A percentile compares a stretch with the other conserved stretches of the same genome.
Conservation (phyloP, 208 protist species). For the Trypanosoma grayi region DNA sequence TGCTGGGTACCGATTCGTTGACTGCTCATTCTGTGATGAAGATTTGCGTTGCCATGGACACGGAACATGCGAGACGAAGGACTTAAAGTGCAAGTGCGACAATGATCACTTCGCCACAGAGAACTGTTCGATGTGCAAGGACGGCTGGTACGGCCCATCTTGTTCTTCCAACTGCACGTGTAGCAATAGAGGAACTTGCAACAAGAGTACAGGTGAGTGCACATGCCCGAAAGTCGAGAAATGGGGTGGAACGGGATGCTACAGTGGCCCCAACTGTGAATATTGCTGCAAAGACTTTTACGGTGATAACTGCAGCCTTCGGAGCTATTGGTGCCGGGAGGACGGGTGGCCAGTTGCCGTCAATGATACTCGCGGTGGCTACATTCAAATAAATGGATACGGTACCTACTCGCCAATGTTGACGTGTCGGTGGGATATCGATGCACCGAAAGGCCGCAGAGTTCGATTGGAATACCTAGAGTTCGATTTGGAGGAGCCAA, state of each 20-base stretch:
- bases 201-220: slow-evolving; percentile 48
- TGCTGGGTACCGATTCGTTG: slow-evolving; percentile 37
- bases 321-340: slow-evolving; percentile 76
- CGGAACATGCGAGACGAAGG: slow-evolving; percentile 35
- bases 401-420: slow-evolving; percentile 44
- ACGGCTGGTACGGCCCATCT: slow-evolving; percentile 71
- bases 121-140: slow-evolving; percentile 40
- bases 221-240: slow-evolving; percentile 36
- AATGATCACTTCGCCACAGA: slow-evolving; percentile 55
- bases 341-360: slow-evolving; percentile 36
- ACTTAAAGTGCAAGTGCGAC: slow-evolving; percentile 54
- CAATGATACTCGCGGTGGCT: slow-evolving; percentile 33
- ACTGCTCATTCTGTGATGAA: slow-evolving; percentile 72
- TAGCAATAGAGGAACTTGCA: slow-evolving; percentile 49
- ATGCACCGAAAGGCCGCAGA: slow-evolving; percentile 25
- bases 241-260: slow-evolving; percentile 45
- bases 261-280: slow-evolving; percentile 55
- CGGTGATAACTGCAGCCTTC: slow-evolving; percentile 51
- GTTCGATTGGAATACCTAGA: slow-evolving; percentile 41
- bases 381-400: slow-evolving; percentile 72
- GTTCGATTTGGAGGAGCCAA: slow-evolving; percentile 37
- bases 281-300: slow-evolving; percentile 67
- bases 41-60: slow-evolving; percentile 58
- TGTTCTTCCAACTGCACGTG: slow-evolving; percentile 68
- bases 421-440: slow-evolving; percentile 57